Percentiles rank a stretch among this genome's conserved stretches.
Evolutionary conservation across 768 basidiomycete genomes (phyloP).

Genomic region (Agrocybe praecox): DNA sequence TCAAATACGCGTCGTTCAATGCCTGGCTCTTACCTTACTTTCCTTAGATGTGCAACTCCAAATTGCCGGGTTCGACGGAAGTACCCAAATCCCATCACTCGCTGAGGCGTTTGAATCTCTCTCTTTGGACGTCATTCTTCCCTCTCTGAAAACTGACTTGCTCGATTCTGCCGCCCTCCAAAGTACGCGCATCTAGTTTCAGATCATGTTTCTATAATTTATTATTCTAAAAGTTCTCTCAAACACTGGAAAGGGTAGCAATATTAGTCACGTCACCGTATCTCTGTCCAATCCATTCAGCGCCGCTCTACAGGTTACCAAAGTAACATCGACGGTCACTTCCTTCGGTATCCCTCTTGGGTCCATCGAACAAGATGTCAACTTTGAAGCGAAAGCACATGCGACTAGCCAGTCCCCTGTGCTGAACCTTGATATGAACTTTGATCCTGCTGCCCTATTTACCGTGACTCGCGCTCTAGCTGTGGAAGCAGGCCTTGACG

Average conservation of each 20-base stretch:
- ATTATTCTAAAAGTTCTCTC: constrained; percentile 47
- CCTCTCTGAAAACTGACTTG: constrained; percentile 59
- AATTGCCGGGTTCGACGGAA: constrained; percentile 61
- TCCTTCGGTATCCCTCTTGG: constrained; percentile 66
- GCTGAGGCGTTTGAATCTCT: constrained; percentile 63
- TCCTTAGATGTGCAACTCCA: constrained; percentile 52
- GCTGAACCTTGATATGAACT: constrained; percentile 65
- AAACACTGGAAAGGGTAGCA: constrained; percentile 62
- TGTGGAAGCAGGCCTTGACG: constrained; percentile 60
- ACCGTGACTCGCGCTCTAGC: constrained; percentile 70
- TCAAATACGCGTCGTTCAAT: too few relatives aligned
- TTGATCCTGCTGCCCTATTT: constrained; percentile 69
- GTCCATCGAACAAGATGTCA: constrained; percentile 52
- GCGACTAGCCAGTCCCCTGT: constrained; percentile 56
- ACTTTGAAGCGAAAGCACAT: constrained; percentile 56
- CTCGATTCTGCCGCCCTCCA: constrained; percentile 57
- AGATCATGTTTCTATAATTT: background rate
- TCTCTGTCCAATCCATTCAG: constrained; percentile 70
- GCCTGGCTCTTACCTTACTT: background rate
- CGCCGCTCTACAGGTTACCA: constrained; percentile 55
- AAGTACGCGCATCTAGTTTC: constrained; percentile 33
- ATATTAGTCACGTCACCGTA: constrained; percentile 68
- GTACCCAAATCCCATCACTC: constrained; percentile 61
- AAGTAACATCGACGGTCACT: constrained; percentile 60
- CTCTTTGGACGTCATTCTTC: constrained; percentile 55